Evolutionary conservation across 768 basidiomycete species (phyloP), one percentile per base, ranked within the genome.

Genomic region (Phylloporus arenicola): DNA sequence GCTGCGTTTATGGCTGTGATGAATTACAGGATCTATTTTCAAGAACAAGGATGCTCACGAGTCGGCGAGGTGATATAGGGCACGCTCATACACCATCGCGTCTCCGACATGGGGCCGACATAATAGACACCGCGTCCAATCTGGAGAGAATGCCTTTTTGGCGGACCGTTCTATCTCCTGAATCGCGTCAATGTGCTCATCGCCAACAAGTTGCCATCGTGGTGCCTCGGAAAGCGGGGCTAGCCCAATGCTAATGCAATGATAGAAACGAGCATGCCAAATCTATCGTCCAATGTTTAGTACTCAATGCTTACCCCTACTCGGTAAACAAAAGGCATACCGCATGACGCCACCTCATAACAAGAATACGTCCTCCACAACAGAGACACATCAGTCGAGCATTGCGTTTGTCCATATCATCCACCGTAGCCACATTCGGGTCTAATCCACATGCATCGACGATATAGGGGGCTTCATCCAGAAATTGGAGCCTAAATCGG

Each of bases 361-460:
- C 4, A 11, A 24, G 30, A 10, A 27, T 39, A 6, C 11, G 43
- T 14, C 7, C 11, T 1, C 0, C 2, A 17, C 57, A 59, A 35
- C 10, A 17, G 14, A 51, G 25, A 25, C 46, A 39, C 5, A 3
- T 37, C 17, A 51, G 17, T 39, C 57, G 55, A 31, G 43, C 57
- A 25, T 54, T 45, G 3, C 43, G 51, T 22, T 8, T 31, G 17
- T 58, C 46, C 57, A 58, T 54, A 10, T 58, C 57, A 1, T 50
- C 48, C 14, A 12, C 39, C 9, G 51, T 50, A 17, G 57, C 56
- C n/a, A 54, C 37, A 10, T 31, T 30, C 9, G 56, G 56, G 30
- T 58, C 48, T 17, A 58, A 33, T n/a, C 57, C 57, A n/a, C 56
- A 58, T 17, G 50, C 52, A 16, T 37, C 13, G 9, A 58, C 25